Evolutionary conservation across 495 filamentous ascomycete species (phyloP).

Genomic region (Cairneyella variabilis): DNA sequence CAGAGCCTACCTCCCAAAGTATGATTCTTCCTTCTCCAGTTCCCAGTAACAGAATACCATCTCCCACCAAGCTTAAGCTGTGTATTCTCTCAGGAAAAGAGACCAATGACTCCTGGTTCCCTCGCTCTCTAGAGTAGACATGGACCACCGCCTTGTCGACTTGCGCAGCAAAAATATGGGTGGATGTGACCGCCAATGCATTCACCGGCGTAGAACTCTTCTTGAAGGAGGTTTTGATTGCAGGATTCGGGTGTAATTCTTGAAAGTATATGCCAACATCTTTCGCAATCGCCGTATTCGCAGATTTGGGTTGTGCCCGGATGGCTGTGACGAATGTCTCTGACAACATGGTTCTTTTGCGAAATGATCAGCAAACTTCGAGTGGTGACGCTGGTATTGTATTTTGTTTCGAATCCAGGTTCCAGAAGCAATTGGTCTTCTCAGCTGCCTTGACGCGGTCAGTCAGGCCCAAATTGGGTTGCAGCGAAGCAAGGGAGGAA

Average conservation of each 20-base stretch:
- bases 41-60: constrained; percentile 74
- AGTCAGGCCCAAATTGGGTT: too few relatives aligned
- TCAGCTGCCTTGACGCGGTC: too few relatives aligned
- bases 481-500: too few relatives aligned
- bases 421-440: background rate
- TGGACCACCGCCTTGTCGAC: constrained; percentile 86
- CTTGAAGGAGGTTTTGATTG: constrained; percentile 77
- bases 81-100: constrained; percentile 83
- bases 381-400: background rate
- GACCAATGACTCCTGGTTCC: constrained; percentile 80
- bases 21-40: constrained; percentile 82
- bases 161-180: constrained; percentile 89
- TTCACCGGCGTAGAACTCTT: constrained; percentile 80
- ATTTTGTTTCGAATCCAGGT: background rate
- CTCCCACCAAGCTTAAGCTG: constrained; percentile 59
- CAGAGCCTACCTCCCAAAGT: constrained; percentile 78
- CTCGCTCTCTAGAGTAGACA: constrained; percentile 79
- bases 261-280: constrained; percentile 84
- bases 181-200: constrained; percentile 73
- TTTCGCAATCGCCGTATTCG: constrained; percentile 61
- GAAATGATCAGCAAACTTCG: background rate
- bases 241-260: constrained; percentile 69
- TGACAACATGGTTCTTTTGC: constrained; percentile 47
- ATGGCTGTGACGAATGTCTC: constrained; percentile 79
- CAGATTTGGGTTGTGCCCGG: constrained; percentile 56